Percentiles rank a stretch among this genome's conserved stretches.
Conservation (phyloP, 305 asterid genomes). For the Fraxinus albicans region DNA sequence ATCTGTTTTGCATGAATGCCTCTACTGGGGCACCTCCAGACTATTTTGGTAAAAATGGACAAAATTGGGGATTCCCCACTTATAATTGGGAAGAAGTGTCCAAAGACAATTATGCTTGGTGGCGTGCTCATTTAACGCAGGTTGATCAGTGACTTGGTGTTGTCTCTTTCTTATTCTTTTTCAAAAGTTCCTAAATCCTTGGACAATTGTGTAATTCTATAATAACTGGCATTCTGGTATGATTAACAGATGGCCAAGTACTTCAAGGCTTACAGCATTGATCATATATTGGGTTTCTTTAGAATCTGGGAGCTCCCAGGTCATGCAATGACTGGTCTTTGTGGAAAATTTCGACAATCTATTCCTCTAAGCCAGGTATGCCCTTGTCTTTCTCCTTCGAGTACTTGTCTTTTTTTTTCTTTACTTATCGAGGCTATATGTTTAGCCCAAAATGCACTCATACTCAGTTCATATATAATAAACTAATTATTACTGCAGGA, state of each 20-base stretch:
- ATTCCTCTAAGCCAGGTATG: slow-evolving; percentile 82
- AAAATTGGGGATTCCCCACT: slow-evolving; percentile 98
- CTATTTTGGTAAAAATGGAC: slow-evolving; percentile 95
- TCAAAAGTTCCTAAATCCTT: background rate
- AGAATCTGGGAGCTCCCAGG: slow-evolving; percentile 99
- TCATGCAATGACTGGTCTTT: slow-evolving; percentile 89
- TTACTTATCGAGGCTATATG: background rate
- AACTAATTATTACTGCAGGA: slow-evolving; percentile 46
- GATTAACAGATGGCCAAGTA: slow-evolving; percentile 84
- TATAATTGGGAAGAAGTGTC: slow-evolving; percentile 99
- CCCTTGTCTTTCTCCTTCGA: slow-evolving; percentile 10
- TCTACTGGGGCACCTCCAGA: slow-evolving; percentile 99
- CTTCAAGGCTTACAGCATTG: slow-evolving; percentile 93
- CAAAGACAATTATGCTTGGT: slow-evolving; percentile 94
- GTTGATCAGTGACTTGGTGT: slow-evolving; percentile 31
- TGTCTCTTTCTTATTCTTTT: slow-evolving; percentile 5
- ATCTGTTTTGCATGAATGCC: slow-evolving; percentile 90
- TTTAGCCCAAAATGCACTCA: background rate
- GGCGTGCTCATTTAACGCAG: slow-evolving; percentile 96
- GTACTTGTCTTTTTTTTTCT: background rate
- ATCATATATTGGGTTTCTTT: slow-evolving; percentile 90
- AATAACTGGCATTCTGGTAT: slow-evolving; percentile 6
- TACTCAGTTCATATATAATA: background rate
- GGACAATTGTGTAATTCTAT: background rate
- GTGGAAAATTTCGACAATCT: slow-evolving; percentile 95